phyloP scores from a whole-genome alignment of 352 stramenopile genomes.

The Heterotrichella gracilis region DNA sequence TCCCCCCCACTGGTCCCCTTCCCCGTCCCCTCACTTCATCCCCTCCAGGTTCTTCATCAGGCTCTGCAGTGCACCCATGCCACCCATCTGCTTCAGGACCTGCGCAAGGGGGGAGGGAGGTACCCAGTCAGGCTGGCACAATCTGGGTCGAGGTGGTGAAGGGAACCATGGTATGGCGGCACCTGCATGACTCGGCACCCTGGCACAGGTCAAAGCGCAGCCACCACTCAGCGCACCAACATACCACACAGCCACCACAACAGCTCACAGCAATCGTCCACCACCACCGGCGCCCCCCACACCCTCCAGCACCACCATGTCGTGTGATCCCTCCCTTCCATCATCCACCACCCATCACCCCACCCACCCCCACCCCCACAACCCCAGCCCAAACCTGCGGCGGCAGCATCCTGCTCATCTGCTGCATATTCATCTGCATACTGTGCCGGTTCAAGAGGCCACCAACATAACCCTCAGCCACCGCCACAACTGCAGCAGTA shows the following conservation, averaged over 20 bases:
- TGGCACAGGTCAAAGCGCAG: constrained; percentile 12
- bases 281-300: neutral
- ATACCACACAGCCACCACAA: too few species aligned
- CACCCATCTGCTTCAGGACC: constrained; percentile 19
- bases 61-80: constrained; percentile 18
- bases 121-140: neutral
- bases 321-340: too few species aligned
- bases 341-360: neutral
- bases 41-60: constrained; percentile 14
- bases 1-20: too few species aligned
- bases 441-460: neutral
- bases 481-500: neutral
- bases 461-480: neutral
- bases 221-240: constrained; percentile 11
- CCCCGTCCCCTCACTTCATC: neutral
- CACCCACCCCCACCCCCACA: neutral
- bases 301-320: neutral
- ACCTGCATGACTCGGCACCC: too few species aligned
- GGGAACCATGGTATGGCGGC: too few species aligned
- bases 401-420: neutral
- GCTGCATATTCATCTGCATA: neutral
- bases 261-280: too few species aligned
- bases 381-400: neutral
- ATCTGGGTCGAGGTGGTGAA: constrained; percentile 29
- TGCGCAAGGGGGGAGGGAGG: constrained; percentile 28